Percentiles rank a stretch among this genome's conserved stretches.
Conservation (phyloP, 352 stramenopile genomes). For the Thalassiosira exigua region DNA sequence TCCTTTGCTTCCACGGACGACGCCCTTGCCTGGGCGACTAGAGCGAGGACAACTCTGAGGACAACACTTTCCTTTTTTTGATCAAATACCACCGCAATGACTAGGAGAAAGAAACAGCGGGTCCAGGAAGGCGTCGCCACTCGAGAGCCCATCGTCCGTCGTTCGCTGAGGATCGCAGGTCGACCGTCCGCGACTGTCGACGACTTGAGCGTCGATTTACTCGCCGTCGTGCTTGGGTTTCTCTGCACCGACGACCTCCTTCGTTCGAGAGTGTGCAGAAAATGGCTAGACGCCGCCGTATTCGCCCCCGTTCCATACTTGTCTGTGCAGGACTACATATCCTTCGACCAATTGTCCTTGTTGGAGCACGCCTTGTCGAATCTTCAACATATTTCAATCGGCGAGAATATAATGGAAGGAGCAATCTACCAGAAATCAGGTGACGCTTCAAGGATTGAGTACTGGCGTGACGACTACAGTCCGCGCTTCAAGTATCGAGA, state of each 20-base stretch:
- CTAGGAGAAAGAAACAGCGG: too few relatives aligned
- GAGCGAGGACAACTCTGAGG: too few relatives aligned
- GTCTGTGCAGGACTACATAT: neutral
- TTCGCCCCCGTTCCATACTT: slow-evolving; percentile 14
- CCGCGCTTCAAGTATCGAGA: slow-evolving; percentile 9
- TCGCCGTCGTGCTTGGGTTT: slow-evolving; percentile 27
- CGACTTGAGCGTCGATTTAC: neutral
- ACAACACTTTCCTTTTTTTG: too few relatives aligned
- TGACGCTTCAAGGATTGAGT: too few relatives aligned
- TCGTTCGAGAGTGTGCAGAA: slow-evolving; percentile 20
- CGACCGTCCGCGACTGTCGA: neutral
- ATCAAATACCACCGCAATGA: too few relatives aligned
- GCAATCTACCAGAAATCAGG: too few relatives aligned
- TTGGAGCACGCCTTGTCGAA: neutral
- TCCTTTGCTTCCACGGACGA: too few relatives aligned
- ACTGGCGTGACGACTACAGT: neutral
- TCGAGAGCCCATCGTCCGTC: too few relatives aligned
- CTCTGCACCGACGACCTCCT: slow-evolving; percentile 24
- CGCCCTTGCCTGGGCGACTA: too few relatives aligned
- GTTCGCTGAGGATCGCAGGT: too few relatives aligned
- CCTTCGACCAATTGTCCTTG: neutral
- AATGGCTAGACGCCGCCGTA: slow-evolving; percentile 4
- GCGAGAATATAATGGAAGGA: too few relatives aligned
- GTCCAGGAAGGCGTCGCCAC: too few relatives aligned
- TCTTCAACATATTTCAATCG: slow-evolving; percentile 2